Base-by-base conservation (phyloP, 129 eudicot genomes). In the Centaurea solstitialis region DNA sequence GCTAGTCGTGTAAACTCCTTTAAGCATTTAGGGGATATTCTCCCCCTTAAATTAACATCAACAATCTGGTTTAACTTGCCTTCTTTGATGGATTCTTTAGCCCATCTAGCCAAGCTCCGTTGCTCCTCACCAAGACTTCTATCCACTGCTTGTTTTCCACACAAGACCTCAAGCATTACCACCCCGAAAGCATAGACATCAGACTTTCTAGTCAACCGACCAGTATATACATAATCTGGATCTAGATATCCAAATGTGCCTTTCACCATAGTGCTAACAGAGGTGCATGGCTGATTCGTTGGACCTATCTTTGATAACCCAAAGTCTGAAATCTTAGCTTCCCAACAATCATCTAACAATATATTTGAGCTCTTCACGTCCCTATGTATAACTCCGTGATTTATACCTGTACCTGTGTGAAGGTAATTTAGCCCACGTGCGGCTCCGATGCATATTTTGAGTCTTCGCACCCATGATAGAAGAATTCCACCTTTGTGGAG, bases 91-190 rank as follows among this genome's bases (percentile, higher is more conserved):
- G 76, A 74, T 13, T 82, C 38, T 21, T 79, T 84, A 45, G 80
- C 83, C 79, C 81, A 86, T 15, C 2, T 33, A 22, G 81, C 70
- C 21, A 87, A 74, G 30, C 76, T 33, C 24, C 67, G 57, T 50
- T 76, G 74, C 66, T 83, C 87, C 72, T 83, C 87, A 9, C 43
- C 82, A 9, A 83, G 28, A 41, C 66, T 83, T 53, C 12, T 13
- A 57, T 83, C 85, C 66, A 87, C 76, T 41, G 87, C 87, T 40
- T 76, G 79, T 69, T 80, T 84, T 50, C 87, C 90, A 43, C 86
- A 77, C 68, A 85, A 26, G 21, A 85, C 79, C 76, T 80, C 88
- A 74, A 78, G 33, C 7, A 78, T 2, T 30, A 79, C 70, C 24
- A 79, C 82, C 68, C 82, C 82, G 50, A 79, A 80, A 17, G 85